These are phyloP conservation scores for Cordyceps cicadae DNA, from an alignment of 2,329 filamentous ascomycete species.

Conservation along the genomic window DNA sequence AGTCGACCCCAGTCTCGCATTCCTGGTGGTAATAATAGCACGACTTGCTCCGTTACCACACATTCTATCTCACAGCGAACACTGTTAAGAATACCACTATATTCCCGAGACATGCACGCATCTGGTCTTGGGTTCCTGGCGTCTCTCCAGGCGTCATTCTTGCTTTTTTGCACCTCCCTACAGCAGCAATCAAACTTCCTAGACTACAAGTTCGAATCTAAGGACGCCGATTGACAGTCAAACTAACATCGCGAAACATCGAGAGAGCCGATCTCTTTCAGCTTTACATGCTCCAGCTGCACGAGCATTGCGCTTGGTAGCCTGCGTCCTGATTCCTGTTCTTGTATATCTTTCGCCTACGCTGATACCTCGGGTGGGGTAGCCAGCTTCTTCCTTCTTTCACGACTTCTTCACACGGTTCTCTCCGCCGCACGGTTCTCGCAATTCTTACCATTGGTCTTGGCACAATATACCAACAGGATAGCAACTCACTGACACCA, in stretches of 20 bases:
- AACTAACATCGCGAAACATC: constrained; percentile 1
- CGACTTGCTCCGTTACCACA: not conserved
- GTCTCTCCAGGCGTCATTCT: not conserved
- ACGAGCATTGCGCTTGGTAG: not conserved
- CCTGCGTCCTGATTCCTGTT: not conserved
- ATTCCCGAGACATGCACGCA: not conserved
- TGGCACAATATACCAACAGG: no score
- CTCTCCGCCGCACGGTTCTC: no score
- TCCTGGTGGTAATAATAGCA: not conserved
- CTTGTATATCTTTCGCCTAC: no score
- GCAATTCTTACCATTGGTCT: no score
- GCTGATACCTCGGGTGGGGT: no score
- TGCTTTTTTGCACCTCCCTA: not conserved
- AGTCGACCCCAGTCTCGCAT: no score
- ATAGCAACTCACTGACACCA: no score
- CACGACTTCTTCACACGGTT: no score
- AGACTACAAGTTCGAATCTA: not conserved
- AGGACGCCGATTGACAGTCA: not conserved
- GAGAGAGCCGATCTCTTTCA: not conserved
- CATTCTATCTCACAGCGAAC: not conserved
- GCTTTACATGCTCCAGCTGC: not conserved
- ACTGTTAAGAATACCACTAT: no score
- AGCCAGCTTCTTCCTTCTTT: no score
- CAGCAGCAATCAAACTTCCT: not conserved
- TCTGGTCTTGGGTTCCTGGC: not conserved